Evolutionary conservation across 306 rosid species (phyloP).

Genomic region (Corylus heterophylla): DNA sequence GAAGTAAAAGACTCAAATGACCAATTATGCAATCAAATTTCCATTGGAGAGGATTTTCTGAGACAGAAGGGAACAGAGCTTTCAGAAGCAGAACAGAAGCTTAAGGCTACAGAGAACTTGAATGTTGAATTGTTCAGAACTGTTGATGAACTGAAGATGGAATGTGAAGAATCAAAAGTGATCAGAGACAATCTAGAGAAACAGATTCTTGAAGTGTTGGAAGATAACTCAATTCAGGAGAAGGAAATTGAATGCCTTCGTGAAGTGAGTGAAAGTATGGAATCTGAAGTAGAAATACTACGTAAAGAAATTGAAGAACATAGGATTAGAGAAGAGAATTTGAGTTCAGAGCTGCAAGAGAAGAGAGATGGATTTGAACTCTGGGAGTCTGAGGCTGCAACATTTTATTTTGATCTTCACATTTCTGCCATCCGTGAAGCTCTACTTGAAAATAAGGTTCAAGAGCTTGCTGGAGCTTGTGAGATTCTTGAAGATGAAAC

Average conservation of each 20-base stretch:
- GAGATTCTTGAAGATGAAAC: constrained; percentile 63
- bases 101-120: constrained; percentile 50
- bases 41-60: constrained; percentile 46
- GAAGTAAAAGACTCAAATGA: constrained; percentile 50
- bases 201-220: constrained; percentile 61
- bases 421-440: constrained; percentile 77
- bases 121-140: constrained; percentile 55
- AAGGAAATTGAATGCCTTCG: constrained; percentile 62
- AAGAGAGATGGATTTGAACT: constrained; percentile 75
- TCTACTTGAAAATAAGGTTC: constrained; percentile 76
- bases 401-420: constrained; percentile 91
- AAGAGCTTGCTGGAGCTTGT: constrained; percentile 74
- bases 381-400: constrained; percentile 93
- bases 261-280: constrained; percentile 51
- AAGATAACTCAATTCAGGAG: constrained; percentile 55
- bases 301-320: constrained; percentile 62
- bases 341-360: constrained; percentile 76
- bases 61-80: constrained; percentile 57
- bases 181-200: constrained; percentile 51
- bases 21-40: constrained; percentile 52
- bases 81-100: constrained; percentile 58
- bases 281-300: constrained; percentile 56
- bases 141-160: constrained; percentile 62
- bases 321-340: constrained; percentile 64
- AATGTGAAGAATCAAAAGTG: constrained; percentile 46